Conservation (phyloP, 495 filamentous ascomycete genomes). For the Neurospora tetrasperma region DNA sequence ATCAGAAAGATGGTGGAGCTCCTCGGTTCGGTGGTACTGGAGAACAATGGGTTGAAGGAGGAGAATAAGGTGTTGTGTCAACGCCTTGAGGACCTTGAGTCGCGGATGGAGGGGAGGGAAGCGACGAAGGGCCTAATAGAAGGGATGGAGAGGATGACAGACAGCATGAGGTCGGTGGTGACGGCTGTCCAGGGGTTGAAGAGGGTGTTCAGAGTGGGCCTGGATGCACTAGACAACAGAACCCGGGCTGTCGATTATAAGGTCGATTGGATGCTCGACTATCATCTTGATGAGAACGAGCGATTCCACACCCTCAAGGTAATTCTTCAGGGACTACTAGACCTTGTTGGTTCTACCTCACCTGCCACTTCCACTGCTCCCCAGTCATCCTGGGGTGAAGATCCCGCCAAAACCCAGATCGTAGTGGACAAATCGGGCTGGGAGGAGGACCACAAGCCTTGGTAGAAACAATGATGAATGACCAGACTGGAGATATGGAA, state of each 20-base stretch:
- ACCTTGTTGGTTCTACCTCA: neutral
- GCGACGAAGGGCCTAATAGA: too few species aligned
- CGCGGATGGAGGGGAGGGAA: too few species aligned
- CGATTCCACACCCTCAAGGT: neutral
- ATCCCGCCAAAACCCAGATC: neutral
- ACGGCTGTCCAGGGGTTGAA: neutral
- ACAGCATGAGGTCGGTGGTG: neutral
- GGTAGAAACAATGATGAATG: too few species aligned
- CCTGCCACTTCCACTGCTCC: neutral
- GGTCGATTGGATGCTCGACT: neutral
- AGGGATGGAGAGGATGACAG: neutral
- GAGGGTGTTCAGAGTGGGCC: neutral
- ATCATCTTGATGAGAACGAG: neutral
- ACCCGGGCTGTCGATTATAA: neutral
- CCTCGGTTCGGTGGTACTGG: too few species aligned
- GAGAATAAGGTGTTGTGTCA: too few species aligned
- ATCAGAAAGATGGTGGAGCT: too few species aligned
- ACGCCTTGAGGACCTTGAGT: too few species aligned
- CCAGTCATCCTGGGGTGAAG: neutral
- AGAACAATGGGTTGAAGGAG: too few species aligned
- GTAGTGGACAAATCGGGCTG: too few species aligned
- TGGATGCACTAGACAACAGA: neutral
- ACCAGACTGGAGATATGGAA: too few species aligned
- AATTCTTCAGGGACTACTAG: neutral
- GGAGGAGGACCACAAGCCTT: too few species aligned